Evolutionary conservation across 2,329 filamentous ascomycete species (phyloP).

Genomic region (Fusarium tuaranense): DNA sequence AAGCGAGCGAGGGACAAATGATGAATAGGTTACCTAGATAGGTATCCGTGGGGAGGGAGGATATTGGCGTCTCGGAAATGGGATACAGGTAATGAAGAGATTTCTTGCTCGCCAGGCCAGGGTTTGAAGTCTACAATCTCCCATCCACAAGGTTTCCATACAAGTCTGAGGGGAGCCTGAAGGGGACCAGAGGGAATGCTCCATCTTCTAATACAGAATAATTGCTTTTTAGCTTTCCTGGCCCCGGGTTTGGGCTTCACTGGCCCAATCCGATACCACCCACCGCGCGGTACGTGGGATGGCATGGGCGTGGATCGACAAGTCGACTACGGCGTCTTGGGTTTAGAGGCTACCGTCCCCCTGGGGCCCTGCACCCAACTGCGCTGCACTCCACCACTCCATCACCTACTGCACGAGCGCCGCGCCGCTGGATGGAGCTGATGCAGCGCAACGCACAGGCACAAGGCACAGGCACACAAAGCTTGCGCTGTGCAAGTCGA

Average conservation of each 20-base stretch:
- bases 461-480: not conserved
- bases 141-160: not conserved
- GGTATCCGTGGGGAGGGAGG: not conserved
- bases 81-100: slow-evolving; percentile 7
- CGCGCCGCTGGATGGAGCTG: not conserved
- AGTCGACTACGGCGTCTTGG: slow-evolving; percentile 4
- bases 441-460: not conserved
- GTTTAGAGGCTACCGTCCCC: slow-evolving; percentile 16
- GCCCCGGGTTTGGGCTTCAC: slow-evolving; percentile 17
- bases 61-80: not conserved
- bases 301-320: slow-evolving; percentile 12
- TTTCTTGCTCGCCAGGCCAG: slow-evolving; percentile 14
- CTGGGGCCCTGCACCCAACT: slow-evolving; percentile 3
- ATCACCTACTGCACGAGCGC: not conserved
- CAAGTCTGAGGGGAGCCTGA: not conserved
- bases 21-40: slow-evolving; percentile 4
- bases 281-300: not conserved
- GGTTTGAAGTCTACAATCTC: slow-evolving; percentile 2
- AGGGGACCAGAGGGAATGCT: not conserved
- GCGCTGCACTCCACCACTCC: not conserved
- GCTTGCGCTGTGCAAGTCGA: not conserved
- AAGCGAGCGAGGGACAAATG: not conserved
- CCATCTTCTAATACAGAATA: slow-evolving; percentile 17
- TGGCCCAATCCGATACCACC: slow-evolving; percentile 27
- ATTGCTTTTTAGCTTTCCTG: slow-evolving; percentile 35